Evolutionary conservation across 139 green algal species (phyloP), one percentile per base, ranked within the genome.

Genomic region (Coccomyxa sp.): DNA sequence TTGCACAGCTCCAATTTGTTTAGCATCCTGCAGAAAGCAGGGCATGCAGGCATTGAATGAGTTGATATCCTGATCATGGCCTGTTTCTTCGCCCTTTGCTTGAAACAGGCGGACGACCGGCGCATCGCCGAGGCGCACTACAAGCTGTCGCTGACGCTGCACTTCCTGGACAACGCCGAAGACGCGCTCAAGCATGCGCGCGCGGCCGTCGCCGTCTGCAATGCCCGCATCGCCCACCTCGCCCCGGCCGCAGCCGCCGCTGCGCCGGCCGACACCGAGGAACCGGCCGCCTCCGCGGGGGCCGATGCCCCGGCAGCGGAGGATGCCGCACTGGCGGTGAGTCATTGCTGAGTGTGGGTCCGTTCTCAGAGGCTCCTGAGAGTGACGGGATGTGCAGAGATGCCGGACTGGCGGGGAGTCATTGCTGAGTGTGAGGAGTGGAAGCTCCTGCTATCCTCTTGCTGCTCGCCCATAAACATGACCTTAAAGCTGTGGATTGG

Each of bases 61-160:
- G 23, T 31, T 79, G 28, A 79, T 1, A 45, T 38, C 15, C 16
- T 27, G 15, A 28, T 9, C 25, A 12, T 38, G 30, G 74, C 23
- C 74, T 45, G n/a, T 58, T 27, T 45, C 31, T 67, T 1, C 14
- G 1, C 77, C 67, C 25, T 79, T 17, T 45, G 1, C 15, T 79
- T 16, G 58, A 0, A 28, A 78, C 82, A 86, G 82, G 68, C 82
- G 51, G 82, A 85, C 57, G 86, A 89, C 79, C 74, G 89, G 32
- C 82, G 88, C 23, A 79, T 89, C 13, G 89, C 88, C 10, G 88
- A 91, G 76, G 76, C 89, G 67, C 86, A 92, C 51, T 92, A 89
- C 84, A 92, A 92, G 86, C 79, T 83, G 45, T 82, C 79, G 71
- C 85, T 89, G 28, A 85, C 88, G 16, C 82, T 90, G 67, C 88